Base-by-base conservation (phyloP, 345 rosid genomes). In the Arabis hirsuta region DNA sequence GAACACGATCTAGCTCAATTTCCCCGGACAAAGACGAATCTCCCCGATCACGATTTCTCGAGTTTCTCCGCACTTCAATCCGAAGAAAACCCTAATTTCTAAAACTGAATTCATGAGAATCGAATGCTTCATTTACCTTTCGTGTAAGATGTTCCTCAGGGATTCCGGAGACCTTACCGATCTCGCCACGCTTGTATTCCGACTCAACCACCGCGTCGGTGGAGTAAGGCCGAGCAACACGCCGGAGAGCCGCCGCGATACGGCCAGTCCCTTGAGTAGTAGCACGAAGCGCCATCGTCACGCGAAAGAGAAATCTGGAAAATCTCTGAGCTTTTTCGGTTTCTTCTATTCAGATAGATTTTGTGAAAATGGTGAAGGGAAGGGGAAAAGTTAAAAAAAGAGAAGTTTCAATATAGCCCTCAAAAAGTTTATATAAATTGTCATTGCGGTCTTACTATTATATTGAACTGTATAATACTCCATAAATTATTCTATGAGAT, bases 111-210 rank as follows among this genome's bases (percentile, higher is more conserved):
- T 42, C n/a, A 46, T 32, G 42, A 47, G 29, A 62, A 55, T 42
- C 42, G 62, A 63, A 56, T 71, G 72, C 2, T 32, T 7, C 19
- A 58, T 7, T 43, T 62, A 85, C 98, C 81, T 85, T 85, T 13
- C 98, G 69, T 8, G 85, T 70, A 34, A 92, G 94, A 67, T 92
- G 98, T 44, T 92, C 88, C 50, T 90, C 87, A 12, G 98, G 99
- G 71, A 92, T 96, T 11, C 98, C 97, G 5, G 97, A 92, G 84
- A 95, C 86, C 73, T 81, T 64, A 65, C 98, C 98, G 75, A 95
- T 78, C 87, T 95, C 98, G 39, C 94, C 90, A 39, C 92, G 84
- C 71, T 85, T 86, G 79, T 81, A 62, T 84, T 92, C 90, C 12
- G 84, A 62, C 82, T 92, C 96, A 26, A 86, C 86, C 84, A 92